A percentile compares a stretch with the other conserved stretches of the same genome.
phyloP scores from a whole-genome alignment of 768 basidiomycete species.

The Suillus subluteus region DNA sequence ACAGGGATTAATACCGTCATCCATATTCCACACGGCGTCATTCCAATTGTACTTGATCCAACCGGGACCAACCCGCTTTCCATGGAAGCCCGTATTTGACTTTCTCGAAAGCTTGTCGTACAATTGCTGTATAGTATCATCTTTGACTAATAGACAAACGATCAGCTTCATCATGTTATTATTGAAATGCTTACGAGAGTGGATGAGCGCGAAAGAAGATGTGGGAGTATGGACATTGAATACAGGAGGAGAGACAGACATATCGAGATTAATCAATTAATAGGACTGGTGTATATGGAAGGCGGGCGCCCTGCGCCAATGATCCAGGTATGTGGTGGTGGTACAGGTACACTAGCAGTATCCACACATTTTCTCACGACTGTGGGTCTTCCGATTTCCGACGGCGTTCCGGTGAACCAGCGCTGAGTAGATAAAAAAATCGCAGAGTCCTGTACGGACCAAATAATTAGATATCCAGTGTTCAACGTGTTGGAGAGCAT shows the following conservation, averaged over 20 bases:
- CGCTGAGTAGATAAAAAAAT: neutral
- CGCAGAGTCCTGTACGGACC: neutral
- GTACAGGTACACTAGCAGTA: neutral
- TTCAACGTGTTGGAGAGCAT: neutral
- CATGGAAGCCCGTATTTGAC: conserved; percentile 56
- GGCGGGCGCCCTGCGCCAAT: neutral
- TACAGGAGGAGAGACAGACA: conserved; percentile 46
- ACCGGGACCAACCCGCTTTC: conserved; percentile 67
- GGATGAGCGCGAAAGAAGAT: conserved; percentile 73
- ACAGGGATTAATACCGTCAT: conserved; percentile 68
- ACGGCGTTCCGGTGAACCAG: neutral
- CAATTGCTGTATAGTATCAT: conserved; percentile 65
- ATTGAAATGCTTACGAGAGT: conserved; percentile 60
- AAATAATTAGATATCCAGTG: neutral
- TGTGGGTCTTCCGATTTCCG: neutral
- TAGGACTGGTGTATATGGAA: neutral
- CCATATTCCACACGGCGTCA: conserved; percentile 80
- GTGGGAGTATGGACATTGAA: conserved; percentile 78
- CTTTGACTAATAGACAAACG: conserved; percentile 52
- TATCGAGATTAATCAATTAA: conserved; percentile 13
- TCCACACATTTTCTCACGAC: neutral
- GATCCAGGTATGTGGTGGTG: neutral
- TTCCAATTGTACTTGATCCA: conserved; percentile 90
- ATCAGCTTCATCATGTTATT: conserved; percentile 15
- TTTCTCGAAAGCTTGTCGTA: conserved; percentile 77